Evolutionary conservation across 257 asterid genomes (phyloP), one percentile per base, ranked within the genome.

Genomic region (Plantago major): DNA sequence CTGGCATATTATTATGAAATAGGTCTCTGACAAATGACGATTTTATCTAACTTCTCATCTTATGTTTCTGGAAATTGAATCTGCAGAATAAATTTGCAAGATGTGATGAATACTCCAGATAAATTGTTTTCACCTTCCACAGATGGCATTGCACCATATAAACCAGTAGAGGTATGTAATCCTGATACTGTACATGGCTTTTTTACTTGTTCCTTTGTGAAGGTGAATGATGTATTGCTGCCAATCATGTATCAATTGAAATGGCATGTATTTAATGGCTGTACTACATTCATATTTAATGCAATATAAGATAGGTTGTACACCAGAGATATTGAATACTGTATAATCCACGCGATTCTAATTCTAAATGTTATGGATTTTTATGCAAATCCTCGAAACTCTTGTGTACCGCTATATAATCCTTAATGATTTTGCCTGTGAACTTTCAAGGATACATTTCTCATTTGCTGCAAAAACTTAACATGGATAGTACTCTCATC

Each of bases 71-170:
- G 19, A 66, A 67, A 63, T 66, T 54, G 37, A 18, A 42, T 69
- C 76, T 68, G 67, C 95, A 81, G 97, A 71, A 64, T 89, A 72
- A 82, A 71, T 74, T 64, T 80, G 14, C 77, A 78, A 56, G 89
- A 84, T 17, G 73, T 64, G 42, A 63, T 65, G 42, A 81, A 72
- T 6, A 47, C 79, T 43, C 77, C 64, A 30, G 76, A 69, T 54
- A 30, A 70, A 16, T 48, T 52, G 19, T 70, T 66, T 57, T 72
- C 84, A 55, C 73, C 78, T 50, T 59, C 94, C 10, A 15, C 37
- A 3, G 90, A 70, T 65, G 75, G 69, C 66, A 65, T 65, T 1
- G 66, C 73, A 26, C 71, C 83, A 53, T 81, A 81, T 65, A 74
- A 71, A 57, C 83, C 85, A 9, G 66, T 14, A 19, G 80, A 84